Evolutionary conservation across 1,284 basidiomycete species (phyloP).

Genomic region (Phylloporus sp.): DNA sequence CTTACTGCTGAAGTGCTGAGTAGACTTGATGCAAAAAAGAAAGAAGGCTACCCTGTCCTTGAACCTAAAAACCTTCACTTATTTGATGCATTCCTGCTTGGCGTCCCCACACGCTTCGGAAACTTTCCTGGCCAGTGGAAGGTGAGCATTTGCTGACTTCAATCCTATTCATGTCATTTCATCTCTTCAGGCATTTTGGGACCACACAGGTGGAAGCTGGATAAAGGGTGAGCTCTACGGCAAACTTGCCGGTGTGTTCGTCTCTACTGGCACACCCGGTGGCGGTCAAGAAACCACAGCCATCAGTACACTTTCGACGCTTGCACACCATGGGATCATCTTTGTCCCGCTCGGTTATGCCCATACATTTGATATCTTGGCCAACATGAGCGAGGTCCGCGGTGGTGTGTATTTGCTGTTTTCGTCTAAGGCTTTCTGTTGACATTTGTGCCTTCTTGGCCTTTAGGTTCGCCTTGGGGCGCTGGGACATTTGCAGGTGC

Average conservation of each 20-base stretch:
- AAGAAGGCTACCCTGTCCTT: conserved; percentile 56
- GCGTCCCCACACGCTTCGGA: conserved; percentile 59
- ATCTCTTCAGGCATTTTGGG: conserved; percentile 51
- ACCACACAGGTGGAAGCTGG: conserved; percentile 64
- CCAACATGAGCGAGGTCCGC: conserved; percentile 50
- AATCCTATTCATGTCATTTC: neutral
- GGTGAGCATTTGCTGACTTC: conserved; percentile 17
- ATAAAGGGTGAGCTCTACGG: conserved; percentile 54
- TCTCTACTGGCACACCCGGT: conserved; percentile 51
- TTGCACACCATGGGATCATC: conserved; percentile 61
- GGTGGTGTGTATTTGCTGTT: conserved; percentile 45
- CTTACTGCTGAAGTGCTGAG: conserved; percentile 59
- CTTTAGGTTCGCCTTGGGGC: conserved; percentile 49
- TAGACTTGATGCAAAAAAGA: conserved; percentile 62
- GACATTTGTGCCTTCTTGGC: neutral
- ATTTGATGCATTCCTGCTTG: conserved; percentile 48
- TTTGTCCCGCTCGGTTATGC: conserved; percentile 64
- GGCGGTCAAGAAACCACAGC: conserved; percentile 60
- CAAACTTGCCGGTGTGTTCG: conserved; percentile 61
- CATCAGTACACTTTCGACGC: conserved; percentile 59
- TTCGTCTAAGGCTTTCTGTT: neutral
- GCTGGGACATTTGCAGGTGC: conserved; percentile 56
- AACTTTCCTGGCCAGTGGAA: conserved; percentile 48
- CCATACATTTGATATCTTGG: conserved; percentile 44
- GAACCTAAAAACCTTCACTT: conserved; percentile 52